A percentile compares a stretch with the other conserved stretches of the same genome.
Conservation (phyloP, 108 stramenopile species). For the Chaetoceros tenuissimus region DNA sequence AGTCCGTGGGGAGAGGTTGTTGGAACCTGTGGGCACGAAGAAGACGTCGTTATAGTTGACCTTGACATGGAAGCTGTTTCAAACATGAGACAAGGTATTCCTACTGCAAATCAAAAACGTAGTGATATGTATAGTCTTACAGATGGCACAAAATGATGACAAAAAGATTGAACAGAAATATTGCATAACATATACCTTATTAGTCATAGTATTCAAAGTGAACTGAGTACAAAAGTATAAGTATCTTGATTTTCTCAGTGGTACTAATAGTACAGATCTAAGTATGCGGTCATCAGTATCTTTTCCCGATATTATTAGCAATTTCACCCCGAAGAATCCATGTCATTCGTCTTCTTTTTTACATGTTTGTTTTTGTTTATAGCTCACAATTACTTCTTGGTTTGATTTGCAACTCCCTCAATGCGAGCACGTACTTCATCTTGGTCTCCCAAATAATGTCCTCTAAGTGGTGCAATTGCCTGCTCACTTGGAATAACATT, state of each 20-base stretch:
- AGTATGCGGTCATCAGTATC: too few species aligned
- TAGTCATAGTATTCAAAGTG: too few species aligned
- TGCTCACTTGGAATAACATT: conserved; percentile 61
- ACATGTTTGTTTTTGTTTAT: too few species aligned
- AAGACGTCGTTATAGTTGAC: conserved; percentile 83
- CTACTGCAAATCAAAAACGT: conserved; percentile 62
- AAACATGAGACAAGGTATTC: conserved; percentile 77
- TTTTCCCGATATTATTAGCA: too few species aligned
- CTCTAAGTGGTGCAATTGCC: conserved; percentile 87
- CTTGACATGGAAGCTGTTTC: conserved; percentile 74
- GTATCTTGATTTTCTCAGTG: too few species aligned
- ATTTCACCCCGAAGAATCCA: too few species aligned
- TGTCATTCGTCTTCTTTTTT: too few species aligned
- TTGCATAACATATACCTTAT: too few species aligned
- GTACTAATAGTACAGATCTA: too few species aligned
- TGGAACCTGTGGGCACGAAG: conserved; percentile 83
- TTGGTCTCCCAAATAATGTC: conserved; percentile 94
- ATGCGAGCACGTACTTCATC: conserved; percentile 92
- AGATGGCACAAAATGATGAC: conserved; percentile 3
- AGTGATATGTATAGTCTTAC: conserved; percentile 65
- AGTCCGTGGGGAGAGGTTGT: conserved; percentile 96
- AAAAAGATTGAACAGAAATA: background rate
- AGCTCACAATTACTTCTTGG: conserved; percentile 43
- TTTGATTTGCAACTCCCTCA: conserved; percentile 95
- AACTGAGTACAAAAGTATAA: too few species aligned